Evolutionary conservation across 2,329 filamentous ascomycete genomes (phyloP), one percentile per base, ranked within the genome.

Genomic region (Fusarium proliferatum): DNA sequence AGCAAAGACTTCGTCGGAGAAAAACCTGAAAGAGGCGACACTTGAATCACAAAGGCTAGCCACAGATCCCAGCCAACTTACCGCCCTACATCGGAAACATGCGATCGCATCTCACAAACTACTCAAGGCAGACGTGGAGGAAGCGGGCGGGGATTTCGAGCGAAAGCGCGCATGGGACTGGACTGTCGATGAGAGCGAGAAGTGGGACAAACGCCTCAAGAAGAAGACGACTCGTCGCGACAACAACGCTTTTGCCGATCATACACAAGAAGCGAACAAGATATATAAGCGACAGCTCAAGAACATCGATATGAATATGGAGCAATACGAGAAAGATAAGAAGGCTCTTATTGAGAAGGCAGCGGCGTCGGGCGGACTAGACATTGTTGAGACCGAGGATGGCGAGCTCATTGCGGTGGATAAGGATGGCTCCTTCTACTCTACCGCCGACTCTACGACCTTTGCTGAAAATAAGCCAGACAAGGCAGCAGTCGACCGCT

Each of bases 91-190:
- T 73, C 93, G 95, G 71, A 94, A 95, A 79, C 93, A 94, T 78
- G 95, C 94, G 62, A 91, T 96, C 75, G 96, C 96, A 26, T 91
- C 93, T 10, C 94, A 98, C 82, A 99, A 98, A 80, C 90, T 99
- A 0, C 88, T 98, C 48, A 97, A 97, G 85, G 94, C 95, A 8
- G 95, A 98, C 78, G 92, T 95, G 4, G 94, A 95, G 81, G 94
- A 94, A 23, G 86, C 88, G 0, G 95, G 95, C 39, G 94, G 94
- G 62, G 96, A 98, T 82, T 99, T 98, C 80, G 96, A 99, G 87
- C 93, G 96, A 75, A 98, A 98, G 84, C 92, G 96, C 45, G 96
- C 96, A 3, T 99, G 96, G 96, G 96, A 98, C 85, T 99, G 96
- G 94, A 99, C 96, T 2, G 86, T 96, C 11, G 96, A 99, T 73